Conservation (phyloP, 176 grass and related monocot species). For the Hsuehochloa calcarea region DNA sequence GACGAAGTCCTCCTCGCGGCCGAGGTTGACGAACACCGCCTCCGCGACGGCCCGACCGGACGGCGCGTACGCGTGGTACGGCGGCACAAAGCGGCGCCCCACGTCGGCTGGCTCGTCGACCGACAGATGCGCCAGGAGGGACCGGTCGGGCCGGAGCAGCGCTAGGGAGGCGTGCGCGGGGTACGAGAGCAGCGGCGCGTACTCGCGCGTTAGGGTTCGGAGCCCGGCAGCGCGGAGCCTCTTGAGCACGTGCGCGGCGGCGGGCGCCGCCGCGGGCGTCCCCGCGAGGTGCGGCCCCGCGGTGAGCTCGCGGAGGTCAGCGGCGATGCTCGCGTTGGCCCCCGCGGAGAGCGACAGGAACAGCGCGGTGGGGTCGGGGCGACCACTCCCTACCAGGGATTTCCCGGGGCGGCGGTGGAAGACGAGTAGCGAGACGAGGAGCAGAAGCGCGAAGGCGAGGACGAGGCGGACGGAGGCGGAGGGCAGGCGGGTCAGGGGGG, state of each 20-base stretch:
- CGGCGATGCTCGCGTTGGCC: slow-evolving; percentile 66
- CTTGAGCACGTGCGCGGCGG: slow-evolving; percentile 46
- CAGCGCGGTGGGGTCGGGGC: background rate
- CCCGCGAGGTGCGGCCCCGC: slow-evolving; percentile 79
- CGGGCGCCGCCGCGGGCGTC: slow-evolving; percentile 27
- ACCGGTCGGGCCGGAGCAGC: slow-evolving; percentile 50
- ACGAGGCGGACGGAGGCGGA: slow-evolving; percentile 14
- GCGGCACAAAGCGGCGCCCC: slow-evolving; percentile 28
- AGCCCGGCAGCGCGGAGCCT: slow-evolving; percentile 53
- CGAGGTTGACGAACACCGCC: slow-evolving; percentile 81
- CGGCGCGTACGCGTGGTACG: slow-evolving; percentile 89
- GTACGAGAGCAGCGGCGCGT: slow-evolving; percentile 77
- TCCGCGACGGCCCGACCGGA: slow-evolving; percentile 54
- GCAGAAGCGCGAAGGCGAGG: slow-evolving; percentile 27
- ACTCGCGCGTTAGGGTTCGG: slow-evolving; percentile 42
- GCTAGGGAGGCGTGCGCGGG: slow-evolving; percentile 60
- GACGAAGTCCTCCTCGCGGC: slow-evolving; percentile 67
- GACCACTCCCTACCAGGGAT: background rate
- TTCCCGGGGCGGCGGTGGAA: background rate
- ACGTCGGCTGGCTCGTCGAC: slow-evolving; percentile 67
- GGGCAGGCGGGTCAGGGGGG: background rate
- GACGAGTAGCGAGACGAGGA: slow-evolving; percentile 38
- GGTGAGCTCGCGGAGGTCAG: slow-evolving; percentile 66
- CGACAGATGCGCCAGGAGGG: slow-evolving; percentile 43
- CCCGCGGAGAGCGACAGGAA: slow-evolving; percentile 64